A percentile compares a stretch with the other conserved stretches of the same genome.
phyloP scores from a whole-genome alignment of 495 filamentous ascomycete genomes.

The Penicillium pancosmium region DNA sequence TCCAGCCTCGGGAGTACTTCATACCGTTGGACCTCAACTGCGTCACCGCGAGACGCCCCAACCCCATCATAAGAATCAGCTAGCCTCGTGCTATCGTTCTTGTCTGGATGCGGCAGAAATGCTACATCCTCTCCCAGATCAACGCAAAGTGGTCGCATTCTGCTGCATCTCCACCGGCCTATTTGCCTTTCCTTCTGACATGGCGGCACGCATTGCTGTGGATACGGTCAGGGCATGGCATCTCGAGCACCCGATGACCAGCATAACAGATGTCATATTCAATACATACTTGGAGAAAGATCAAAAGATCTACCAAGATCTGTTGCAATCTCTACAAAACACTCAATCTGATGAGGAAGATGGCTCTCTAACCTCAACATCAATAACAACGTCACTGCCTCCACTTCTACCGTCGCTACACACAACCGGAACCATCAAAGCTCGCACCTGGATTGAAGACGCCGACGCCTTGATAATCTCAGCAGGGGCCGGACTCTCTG shows the following conservation, averaged over 20 bases:
- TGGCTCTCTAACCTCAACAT: background rate
- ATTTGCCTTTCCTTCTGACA: conserved; percentile 27
- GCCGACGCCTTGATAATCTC: conserved; percentile 26
- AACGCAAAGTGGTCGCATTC: conserved; percentile 25
- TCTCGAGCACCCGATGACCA: conserved; percentile 14
- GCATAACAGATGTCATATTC: conserved; percentile 29
- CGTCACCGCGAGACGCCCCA: background rate
- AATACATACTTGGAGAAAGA: conserved; percentile 26
- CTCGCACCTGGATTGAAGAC: conserved; percentile 20
- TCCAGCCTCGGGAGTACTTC: conserved; percentile 21
- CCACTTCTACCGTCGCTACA: background rate
- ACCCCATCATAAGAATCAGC: conserved; percentile 7
- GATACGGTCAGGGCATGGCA: conserved; percentile 23
- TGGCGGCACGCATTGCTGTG: conserved; percentile 24
- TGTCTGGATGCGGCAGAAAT: conserved; percentile 20
- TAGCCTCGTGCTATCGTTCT: conserved; percentile 23
- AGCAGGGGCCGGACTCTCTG: conserved; percentile 31
- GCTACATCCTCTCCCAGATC: conserved; percentile 15
- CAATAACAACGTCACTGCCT: background rate
- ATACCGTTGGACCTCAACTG: conserved; percentile 32
- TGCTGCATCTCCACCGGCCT: conserved; percentile 33
- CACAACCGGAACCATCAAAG: conserved; percentile 12
- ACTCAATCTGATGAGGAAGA: background rate
- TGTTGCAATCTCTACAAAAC: background rate
- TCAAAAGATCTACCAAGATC: conserved; percentile 16